Conservation (phyloP, 23 red algal genomes). For the Cyanidium caldarium region DNA sequence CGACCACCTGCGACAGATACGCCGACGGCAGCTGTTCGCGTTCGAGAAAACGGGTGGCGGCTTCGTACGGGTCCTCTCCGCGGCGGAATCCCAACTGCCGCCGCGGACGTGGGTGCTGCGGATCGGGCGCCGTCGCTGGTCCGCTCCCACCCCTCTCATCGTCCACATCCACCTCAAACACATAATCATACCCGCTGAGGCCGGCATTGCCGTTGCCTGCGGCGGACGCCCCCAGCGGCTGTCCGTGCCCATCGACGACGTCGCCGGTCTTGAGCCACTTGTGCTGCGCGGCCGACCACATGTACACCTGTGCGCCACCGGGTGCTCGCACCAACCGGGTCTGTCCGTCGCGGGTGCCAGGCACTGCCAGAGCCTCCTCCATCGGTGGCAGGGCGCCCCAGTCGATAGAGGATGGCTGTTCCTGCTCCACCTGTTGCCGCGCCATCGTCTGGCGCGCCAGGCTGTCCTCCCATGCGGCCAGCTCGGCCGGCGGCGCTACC, state of each 20-base stretch:
- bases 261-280: constrained; percentile 89
- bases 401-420: no score
- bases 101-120: constrained; percentile 20
- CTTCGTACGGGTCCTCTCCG: constrained; percentile 86
- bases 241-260: constrained; percentile 43
- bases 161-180: constrained; percentile 97
- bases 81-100: constrained; percentile 67
- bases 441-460: constrained; percentile 32
- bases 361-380: constrained; percentile 23
- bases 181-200: constrained; percentile 58
- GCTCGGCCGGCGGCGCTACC: constrained; percentile 26
- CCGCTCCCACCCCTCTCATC: constrained; percentile 27
- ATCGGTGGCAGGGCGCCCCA: constrained; percentile 25
- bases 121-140: no score
- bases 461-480: constrained; percentile 39
- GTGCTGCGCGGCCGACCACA: constrained; percentile 51
- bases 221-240: neutral
- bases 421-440: neutral
- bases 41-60: constrained; percentile 84
- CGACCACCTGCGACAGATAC: constrained; percentile 74
- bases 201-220: neutral
- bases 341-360: constrained; percentile 66
- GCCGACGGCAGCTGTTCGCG: constrained; percentile 46
- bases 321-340: constrained; percentile 46
- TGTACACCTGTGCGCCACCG: constrained; percentile 53